Evolutionary conservation across 768 basidiomycete genomes (phyloP).

Genomic region (Russula sp.): DNA sequence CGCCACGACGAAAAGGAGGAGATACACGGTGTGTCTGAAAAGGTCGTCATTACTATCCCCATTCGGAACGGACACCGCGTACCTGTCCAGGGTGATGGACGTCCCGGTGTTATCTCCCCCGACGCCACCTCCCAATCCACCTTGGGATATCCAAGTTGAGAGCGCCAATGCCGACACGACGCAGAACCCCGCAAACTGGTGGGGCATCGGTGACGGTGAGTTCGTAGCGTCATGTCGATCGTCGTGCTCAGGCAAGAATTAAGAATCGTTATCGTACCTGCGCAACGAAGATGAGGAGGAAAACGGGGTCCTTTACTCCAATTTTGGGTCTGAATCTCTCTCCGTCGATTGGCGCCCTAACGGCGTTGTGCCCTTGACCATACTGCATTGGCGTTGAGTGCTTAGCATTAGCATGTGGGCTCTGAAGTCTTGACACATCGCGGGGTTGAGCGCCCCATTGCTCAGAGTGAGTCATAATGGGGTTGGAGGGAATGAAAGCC

Average conservation of each 20-base stretch:
- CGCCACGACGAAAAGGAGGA: conserved; percentile 71
- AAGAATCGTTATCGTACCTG: conserved; percentile 36
- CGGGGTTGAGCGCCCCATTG: too few species aligned
- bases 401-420: too few species aligned
- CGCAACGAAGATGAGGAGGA: conserved; percentile 63
- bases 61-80: conserved; percentile 21
- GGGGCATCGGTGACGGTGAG: neutral
- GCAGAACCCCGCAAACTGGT: conserved; percentile 58
- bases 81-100: conserved; percentile 60
- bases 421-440: too few species aligned
- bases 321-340: conserved; percentile 65
- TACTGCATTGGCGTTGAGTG: too few species aligned
- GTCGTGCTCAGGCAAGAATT: neutral
- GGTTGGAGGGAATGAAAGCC: neutral
- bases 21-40: conserved; percentile 60
- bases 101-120: conserved; percentile 47
- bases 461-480: neutral
- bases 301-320: conserved; percentile 62
- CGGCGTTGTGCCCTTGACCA: too few species aligned
- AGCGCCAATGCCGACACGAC: conserved; percentile 61
- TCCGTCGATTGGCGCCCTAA: conserved; percentile 49
- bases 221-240: neutral
- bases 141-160: conserved; percentile 50
- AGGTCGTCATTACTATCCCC: neutral
- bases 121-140: conserved; percentile 68